Evolutionary conservation across 768 basidiomycete genomes (phyloP).

Genomic region (Termitomyces sp.): DNA sequence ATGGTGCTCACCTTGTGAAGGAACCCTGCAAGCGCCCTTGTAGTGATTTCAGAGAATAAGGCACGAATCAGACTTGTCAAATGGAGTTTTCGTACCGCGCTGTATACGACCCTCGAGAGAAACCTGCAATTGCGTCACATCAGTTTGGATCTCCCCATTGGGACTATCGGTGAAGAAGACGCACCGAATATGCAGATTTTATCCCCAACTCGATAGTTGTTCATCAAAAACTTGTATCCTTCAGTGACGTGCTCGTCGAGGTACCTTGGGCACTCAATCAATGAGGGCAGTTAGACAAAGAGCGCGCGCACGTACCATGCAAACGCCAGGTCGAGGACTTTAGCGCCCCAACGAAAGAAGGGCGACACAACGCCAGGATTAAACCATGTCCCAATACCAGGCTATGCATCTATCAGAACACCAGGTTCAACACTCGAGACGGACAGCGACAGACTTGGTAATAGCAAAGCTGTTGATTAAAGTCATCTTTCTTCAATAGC

Average conservation of each 20-base stretch:
- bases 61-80: neutral
- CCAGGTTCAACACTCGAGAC: neutral
- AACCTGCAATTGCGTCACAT: slow-evolving; percentile 43
- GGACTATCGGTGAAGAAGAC: slow-evolving; percentile 18
- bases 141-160: neutral
- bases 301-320: slow-evolving; percentile 54
- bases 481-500: slow-evolving; percentile 28
- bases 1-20: slow-evolving; percentile 55
- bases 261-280: slow-evolving; percentile 43
- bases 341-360: slow-evolving; percentile 55
- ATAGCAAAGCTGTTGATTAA: slow-evolving; percentile 25
- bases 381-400: slow-evolving; percentile 52
- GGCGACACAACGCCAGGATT: slow-evolving; percentile 68
- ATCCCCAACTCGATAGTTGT: slow-evolving; percentile 71
- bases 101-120: slow-evolving; percentile 62
- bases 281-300: neutral
- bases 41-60: neutral
- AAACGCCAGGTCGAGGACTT: slow-evolving; percentile 63
- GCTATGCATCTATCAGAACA: slow-evolving; percentile 21
- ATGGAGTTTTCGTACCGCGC: slow-evolving; percentile 28
- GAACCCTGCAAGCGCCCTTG: slow-evolving; percentile 74
- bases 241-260: slow-evolving; percentile 69
- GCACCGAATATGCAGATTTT: slow-evolving; percentile 73
- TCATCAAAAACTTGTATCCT: slow-evolving; percentile 79
- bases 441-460: slow-evolving; percentile 54